A percentile compares a stretch with the other conserved stretches of the same genome.
These are phyloP conservation scores for Aegilops tauschii DNA, from an alignment of 176 grass and related monocot species.

Conservation along the genomic window DNA sequence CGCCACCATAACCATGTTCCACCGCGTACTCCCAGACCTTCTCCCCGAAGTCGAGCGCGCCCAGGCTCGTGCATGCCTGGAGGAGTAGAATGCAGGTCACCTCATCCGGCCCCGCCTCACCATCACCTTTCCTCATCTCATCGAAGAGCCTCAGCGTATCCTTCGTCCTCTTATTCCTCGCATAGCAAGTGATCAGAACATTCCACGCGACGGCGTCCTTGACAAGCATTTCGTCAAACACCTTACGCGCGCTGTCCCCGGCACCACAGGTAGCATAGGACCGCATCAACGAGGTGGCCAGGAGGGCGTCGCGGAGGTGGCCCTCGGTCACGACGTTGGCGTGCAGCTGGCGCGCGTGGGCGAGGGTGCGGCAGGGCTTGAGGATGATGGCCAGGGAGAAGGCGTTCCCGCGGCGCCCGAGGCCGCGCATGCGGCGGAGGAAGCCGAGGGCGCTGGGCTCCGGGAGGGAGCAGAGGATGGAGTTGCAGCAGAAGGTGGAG, in stretches of 20 bases:
- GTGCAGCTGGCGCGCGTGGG: constrained; percentile 49
- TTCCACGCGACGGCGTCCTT: constrained; percentile 61
- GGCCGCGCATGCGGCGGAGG: constrained; percentile 43
- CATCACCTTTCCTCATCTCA: constrained; percentile 29
- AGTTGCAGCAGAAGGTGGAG: constrained; percentile 58
- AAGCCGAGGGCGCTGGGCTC: constrained; percentile 35
- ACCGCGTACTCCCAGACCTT: constrained; percentile 37
- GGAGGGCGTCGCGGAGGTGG: constrained; percentile 3
- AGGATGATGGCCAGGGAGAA: constrained; percentile 67
- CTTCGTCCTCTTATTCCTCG: constrained; percentile 30
- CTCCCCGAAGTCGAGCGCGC: constrained; percentile 53
- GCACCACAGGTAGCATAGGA: not conserved
- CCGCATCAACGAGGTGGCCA: constrained; percentile 34
- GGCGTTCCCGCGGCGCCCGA: constrained; percentile 60
- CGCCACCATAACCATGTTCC: constrained; percentile 31
- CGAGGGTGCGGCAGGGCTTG: constrained; percentile 13
- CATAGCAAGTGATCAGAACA: constrained; percentile 52
- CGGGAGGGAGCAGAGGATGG: constrained; percentile 39
- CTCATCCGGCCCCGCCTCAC: constrained; percentile 28
- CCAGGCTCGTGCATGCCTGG: constrained; percentile 55
- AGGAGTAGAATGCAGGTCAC: constrained; percentile 68
- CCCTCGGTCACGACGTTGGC: constrained; percentile 35
- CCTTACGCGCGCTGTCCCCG: not conserved
- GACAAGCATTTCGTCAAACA: constrained; percentile 52
- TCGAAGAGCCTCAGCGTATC: constrained; percentile 47